These are phyloP conservation scores for Trichoderma virens DNA, from an alignment of 495 filamentous ascomycete species.

Conservation along the genomic window DNA sequence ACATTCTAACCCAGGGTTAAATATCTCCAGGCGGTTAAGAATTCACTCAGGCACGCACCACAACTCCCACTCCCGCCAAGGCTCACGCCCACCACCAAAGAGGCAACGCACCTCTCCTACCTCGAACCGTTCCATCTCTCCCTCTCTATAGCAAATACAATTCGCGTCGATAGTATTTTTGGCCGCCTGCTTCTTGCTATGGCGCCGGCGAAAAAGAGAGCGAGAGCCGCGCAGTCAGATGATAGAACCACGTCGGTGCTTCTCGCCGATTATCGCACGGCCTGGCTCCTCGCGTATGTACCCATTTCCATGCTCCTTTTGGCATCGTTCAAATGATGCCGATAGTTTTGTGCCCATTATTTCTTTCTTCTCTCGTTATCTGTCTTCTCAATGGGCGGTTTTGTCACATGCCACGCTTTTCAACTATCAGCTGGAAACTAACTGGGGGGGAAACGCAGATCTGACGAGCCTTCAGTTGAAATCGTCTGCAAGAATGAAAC, in stretches of 20 bases:
- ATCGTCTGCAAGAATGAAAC: neutral
- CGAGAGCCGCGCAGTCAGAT: neutral
- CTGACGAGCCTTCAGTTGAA: neutral
- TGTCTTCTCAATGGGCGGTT: too few relatives aligned
- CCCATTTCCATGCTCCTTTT: neutral
- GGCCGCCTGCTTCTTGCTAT: neutral
- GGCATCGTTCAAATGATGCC: neutral
- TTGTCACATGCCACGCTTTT: too few relatives aligned
- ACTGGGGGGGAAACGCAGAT: neutral
- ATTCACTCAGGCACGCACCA: neutral
- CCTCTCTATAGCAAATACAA: neutral
- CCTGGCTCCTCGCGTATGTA: slow-evolving; percentile 1
- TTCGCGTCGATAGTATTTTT: neutral
- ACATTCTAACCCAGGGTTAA: neutral
- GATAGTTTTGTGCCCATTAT: too few relatives aligned
- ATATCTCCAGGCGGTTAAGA: neutral
- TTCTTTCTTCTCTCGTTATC: too few relatives aligned
- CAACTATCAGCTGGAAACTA: neutral
- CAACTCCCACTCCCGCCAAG: neutral
- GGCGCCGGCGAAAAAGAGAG: slow-evolving; percentile 3
- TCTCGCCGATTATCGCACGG: neutral
- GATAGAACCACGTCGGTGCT: neutral
- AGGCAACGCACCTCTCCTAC: neutral
- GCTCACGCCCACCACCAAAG: neutral
- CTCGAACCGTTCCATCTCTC: neutral